A percentile compares a stretch with the other conserved stretches of the same genome.
Conservation (phyloP, 1,284 basidiomycete species). For the Amylostereum chailletii region DNA sequence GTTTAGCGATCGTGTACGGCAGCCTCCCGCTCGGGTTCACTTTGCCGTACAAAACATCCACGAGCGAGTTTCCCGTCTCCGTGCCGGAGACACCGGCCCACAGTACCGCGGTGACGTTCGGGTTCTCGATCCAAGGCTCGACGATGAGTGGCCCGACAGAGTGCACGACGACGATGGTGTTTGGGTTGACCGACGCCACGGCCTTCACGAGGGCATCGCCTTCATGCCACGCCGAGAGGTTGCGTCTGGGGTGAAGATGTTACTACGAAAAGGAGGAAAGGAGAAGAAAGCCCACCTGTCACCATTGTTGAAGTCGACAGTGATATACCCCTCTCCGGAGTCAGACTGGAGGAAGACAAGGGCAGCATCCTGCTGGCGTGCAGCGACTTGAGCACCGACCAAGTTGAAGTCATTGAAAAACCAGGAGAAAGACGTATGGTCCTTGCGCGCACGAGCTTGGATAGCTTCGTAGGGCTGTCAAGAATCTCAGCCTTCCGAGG, state of each 20-base stretch:
- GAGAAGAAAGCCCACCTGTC: constrained; percentile 37
- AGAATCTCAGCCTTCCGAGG: not conserved
- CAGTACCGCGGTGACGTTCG: constrained; percentile 63
- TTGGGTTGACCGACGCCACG: constrained; percentile 56
- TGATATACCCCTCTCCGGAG: constrained; percentile 73
- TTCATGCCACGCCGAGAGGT: constrained; percentile 73
- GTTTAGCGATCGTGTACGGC: constrained; percentile 77
- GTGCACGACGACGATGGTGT: constrained; percentile 79
- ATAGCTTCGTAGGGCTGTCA: constrained; percentile 58
- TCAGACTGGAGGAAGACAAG: constrained; percentile 70
- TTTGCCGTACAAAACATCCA: constrained; percentile 63
- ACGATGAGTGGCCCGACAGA: constrained; percentile 68
- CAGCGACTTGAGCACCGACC: constrained; percentile 39
- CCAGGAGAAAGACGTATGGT: constrained; percentile 54
- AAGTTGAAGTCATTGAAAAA: constrained; percentile 61
- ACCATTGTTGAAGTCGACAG: constrained; percentile 66
- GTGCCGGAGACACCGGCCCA: constrained; percentile 69
- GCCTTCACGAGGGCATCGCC: constrained; percentile 58
- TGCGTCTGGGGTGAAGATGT: constrained; percentile 38
- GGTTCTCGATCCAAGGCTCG: constrained; percentile 73
- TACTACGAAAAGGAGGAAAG: not conserved
- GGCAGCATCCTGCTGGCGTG: constrained; percentile 46
- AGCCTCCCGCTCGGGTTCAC: constrained; percentile 72
- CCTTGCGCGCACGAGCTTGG: constrained; percentile 48
- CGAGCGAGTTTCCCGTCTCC: constrained; percentile 71